phyloP scores from a whole-genome alignment of 164 flowering plant species.

The Dillenia turbinata region DNA sequence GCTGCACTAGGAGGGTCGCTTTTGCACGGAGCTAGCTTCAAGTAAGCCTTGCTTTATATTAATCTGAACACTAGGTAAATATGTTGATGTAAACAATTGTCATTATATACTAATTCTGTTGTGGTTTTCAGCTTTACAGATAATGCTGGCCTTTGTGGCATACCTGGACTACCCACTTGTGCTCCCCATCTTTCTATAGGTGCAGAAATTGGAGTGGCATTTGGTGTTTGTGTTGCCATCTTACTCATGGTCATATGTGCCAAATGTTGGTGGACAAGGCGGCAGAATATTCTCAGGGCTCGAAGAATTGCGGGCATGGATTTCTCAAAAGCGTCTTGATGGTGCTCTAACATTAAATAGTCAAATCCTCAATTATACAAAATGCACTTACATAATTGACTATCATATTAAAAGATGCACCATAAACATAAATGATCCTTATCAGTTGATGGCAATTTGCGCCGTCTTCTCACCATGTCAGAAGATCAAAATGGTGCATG shows the following conservation, averaged over 20 bases:
- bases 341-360: too few relatives aligned
- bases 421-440: too few relatives aligned
- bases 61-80: not conserved
- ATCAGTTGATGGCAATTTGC: too few relatives aligned
- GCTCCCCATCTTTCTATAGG: conserved; percentile 79
- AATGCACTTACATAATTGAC: too few relatives aligned
- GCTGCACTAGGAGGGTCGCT: conserved; percentile 82
- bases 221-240: conserved; percentile 40
- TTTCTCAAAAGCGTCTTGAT: not conserved
- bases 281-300: conserved; percentile 86
- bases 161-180: conserved; percentile 84
- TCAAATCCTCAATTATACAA: too few relatives aligned
- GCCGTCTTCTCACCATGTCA: not conserved
- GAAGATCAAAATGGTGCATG: not conserved
- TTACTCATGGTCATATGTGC: conserved; percentile 48
- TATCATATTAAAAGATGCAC: too few relatives aligned
- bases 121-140: conserved; percentile 71
- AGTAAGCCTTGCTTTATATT: conserved; percentile 41
- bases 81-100: not conserved
- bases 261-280: conserved; percentile 81
- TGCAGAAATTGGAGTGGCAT: conserved; percentile 66
- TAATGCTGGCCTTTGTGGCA: conserved; percentile 93
- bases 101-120: not conserved
- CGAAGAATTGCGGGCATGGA: conserved; percentile 75
- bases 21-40: conserved; percentile 95